Conservation (phyloP, 2,329 filamentous ascomycete species). For the Epichloe scottii region DNA sequence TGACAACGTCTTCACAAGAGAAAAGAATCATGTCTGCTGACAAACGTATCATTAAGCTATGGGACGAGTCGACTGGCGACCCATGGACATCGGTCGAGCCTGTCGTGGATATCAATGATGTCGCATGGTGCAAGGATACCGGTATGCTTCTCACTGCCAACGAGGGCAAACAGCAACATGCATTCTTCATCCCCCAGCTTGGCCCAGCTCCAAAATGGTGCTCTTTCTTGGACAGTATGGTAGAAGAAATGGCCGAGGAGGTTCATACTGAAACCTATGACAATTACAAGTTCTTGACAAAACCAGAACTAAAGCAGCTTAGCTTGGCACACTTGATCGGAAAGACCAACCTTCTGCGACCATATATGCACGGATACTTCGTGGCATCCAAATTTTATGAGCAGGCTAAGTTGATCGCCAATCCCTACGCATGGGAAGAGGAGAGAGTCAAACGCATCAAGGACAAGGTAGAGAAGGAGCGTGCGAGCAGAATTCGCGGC, state of each 20-base stretch:
- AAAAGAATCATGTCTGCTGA: constrained; percentile 87
- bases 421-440: constrained; percentile 89
- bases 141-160: constrained; percentile 97
- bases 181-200: constrained; percentile 88
- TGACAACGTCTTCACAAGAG: constrained; percentile 60
- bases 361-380: constrained; percentile 99
- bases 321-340: constrained; percentile 83
- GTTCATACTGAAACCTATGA: constrained; percentile 76
- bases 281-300: constrained; percentile 96
- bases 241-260: constrained; percentile 95
- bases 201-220: constrained; percentile 94
- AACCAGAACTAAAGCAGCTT: constrained; percentile 72
- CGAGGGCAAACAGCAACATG: constrained; percentile 87
- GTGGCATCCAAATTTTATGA: constrained; percentile 92
- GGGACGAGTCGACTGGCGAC: constrained; percentile 69
- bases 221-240: constrained; percentile 89
- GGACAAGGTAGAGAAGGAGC: constrained; percentile 92
- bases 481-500: constrained; percentile 86
- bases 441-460: constrained; percentile 83
- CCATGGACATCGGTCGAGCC: constrained; percentile 96
- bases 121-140: constrained; percentile 82
- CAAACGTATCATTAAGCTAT: constrained; percentile 94
- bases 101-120: constrained; percentile 84
- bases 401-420: constrained; percentile 82
- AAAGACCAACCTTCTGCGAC: constrained; percentile 76